Conservation (phyloP, 139 green algal species). For the Chlorella sp. region DNA sequence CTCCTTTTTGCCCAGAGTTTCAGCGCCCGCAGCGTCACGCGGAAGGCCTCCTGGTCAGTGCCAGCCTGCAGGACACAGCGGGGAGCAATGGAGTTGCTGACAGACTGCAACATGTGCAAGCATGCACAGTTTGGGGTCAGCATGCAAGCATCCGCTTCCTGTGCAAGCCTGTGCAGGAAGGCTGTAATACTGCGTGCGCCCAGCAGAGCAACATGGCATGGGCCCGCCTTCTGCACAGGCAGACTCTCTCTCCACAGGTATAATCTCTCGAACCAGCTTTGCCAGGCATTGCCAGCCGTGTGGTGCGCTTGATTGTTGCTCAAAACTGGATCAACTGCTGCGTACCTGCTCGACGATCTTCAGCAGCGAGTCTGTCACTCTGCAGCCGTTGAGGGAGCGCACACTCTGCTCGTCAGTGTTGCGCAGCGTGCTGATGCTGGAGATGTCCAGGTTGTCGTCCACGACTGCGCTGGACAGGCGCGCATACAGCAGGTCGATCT, state of each 20-base stretch:
- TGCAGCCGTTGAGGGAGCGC: slow-evolving; percentile 81
- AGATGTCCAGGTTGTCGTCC: slow-evolving; percentile 66
- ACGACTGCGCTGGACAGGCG: slow-evolving; percentile 54
- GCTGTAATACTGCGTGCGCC: too few species aligned
- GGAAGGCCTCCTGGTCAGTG: slow-evolving; percentile 11
- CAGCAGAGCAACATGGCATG: too few species aligned
- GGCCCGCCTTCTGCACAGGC: too few species aligned
- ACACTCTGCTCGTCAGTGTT: slow-evolving; percentile 83
- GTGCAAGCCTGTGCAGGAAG: too few species aligned
- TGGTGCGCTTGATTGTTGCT: too few species aligned
- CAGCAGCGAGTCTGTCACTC: slow-evolving; percentile 87
- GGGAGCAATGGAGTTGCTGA: too few species aligned
- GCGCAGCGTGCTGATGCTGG: slow-evolving; percentile 64
- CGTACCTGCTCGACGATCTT: background rate
- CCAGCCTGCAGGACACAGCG: too few species aligned
- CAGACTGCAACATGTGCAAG: background rate
- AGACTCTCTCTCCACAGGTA: too few species aligned
- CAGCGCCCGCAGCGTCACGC: slow-evolving; percentile 36
- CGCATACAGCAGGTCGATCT: slow-evolving; percentile 92
- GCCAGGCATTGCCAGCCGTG: too few species aligned
- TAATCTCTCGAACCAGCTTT: too few species aligned
- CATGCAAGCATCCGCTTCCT: too few species aligned
- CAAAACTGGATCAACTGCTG: background rate
- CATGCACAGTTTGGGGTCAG: too few species aligned
- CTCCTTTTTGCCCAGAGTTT: slow-evolving; percentile 89